Evolutionary conservation across 306 rosid genomes (phyloP).

Genomic region (Cicer judaicum): DNA sequence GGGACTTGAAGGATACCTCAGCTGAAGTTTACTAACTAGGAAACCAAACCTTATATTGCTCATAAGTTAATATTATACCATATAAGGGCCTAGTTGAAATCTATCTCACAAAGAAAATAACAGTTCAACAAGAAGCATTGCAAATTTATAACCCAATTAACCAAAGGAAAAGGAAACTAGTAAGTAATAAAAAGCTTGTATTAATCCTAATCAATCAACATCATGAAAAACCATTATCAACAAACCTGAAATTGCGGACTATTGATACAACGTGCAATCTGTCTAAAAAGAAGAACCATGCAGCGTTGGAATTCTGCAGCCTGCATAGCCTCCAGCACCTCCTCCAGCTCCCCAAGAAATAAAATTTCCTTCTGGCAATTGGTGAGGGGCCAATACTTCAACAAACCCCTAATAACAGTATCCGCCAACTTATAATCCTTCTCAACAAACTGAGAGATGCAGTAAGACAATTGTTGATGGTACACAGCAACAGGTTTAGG

Average conservation of each 20-base stretch:
- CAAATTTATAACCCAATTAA: conserved; percentile 7
- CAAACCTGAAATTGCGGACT: conserved; percentile 96
- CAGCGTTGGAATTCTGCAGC: conserved; percentile 92
- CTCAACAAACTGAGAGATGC: conserved; percentile 94
- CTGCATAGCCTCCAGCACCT: conserved; percentile 94
- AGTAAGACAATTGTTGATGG: conserved; percentile 92
- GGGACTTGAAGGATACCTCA: not conserved
- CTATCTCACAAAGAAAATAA: conserved; percentile 24
- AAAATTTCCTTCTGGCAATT: conserved; percentile 96
- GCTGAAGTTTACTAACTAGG: conserved; percentile 31
- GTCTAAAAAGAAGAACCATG: conserved; percentile 90
- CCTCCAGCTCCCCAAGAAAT: conserved; percentile 95
- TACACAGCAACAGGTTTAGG: conserved; percentile 73
- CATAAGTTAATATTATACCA: conserved; percentile 6
- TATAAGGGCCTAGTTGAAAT: not conserved
- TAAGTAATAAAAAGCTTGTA: conserved; percentile 9
- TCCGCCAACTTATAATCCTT: conserved; percentile 92
- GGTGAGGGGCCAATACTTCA: conserved; percentile 91
- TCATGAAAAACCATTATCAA: conserved; percentile 24
- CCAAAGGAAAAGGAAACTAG: conserved; percentile 16
- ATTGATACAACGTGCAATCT: conserved; percentile 88
- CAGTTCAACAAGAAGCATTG: conserved; percentile 39
- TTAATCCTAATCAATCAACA: conserved; percentile 25
- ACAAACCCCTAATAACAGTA: conserved; percentile 84
- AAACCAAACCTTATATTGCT: conserved; percentile 13